A percentile compares a stretch with the other conserved stretches of the same genome.
These are phyloP conservation scores for Cicer judaicum DNA, from an alignment of 306 rosid species.

Conservation along the genomic window DNA sequence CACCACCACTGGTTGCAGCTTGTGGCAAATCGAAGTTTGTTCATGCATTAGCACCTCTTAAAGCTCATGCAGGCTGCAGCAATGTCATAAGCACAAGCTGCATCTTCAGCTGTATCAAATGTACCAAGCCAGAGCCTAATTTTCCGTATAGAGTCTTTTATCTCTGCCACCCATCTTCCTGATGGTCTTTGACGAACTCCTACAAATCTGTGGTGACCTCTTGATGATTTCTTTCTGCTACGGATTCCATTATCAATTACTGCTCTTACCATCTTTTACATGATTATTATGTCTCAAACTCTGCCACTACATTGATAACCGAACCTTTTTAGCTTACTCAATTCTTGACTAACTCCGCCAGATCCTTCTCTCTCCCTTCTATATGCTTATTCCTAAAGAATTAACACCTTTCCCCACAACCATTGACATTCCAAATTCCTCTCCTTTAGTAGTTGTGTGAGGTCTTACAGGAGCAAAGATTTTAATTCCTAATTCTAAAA, in stretches of 20 bases:
- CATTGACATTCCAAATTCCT: not conserved
- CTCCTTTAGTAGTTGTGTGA: not conserved
- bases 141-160: slow-evolving; percentile 72
- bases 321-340: slow-evolving; percentile 42
- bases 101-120: slow-evolving; percentile 73
- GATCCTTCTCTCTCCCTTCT: not conserved
- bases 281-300: not conserved
- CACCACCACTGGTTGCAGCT: slow-evolving; percentile 19
- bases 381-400: slow-evolving; percentile 3
- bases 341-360: not conserved
- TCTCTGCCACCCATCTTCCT: slow-evolving; percentile 91
- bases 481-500: not conserved
- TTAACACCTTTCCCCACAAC: not conserved
- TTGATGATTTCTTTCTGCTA: slow-evolving; percentile 57
- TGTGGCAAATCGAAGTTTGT: slow-evolving; percentile 69
- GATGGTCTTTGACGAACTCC: slow-evolving; percentile 83
- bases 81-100: slow-evolving; percentile 70
- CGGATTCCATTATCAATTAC: slow-evolving; percentile 37
- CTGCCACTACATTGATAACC: not conserved
- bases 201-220: slow-evolving; percentile 73
- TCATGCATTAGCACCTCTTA: slow-evolving; percentile 73
- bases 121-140: slow-evolving; percentile 90
- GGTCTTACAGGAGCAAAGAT: not conserved
- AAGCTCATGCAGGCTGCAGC: slow-evolving; percentile 71
- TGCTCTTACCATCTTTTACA: slow-evolving; percentile 35